A percentile compares a stretch with the other conserved stretches of the same genome.
These are phyloP conservation scores for Flaveria robusta DNA, from an alignment of 129 eudicot genomes.

Conservation along the genomic window DNA sequence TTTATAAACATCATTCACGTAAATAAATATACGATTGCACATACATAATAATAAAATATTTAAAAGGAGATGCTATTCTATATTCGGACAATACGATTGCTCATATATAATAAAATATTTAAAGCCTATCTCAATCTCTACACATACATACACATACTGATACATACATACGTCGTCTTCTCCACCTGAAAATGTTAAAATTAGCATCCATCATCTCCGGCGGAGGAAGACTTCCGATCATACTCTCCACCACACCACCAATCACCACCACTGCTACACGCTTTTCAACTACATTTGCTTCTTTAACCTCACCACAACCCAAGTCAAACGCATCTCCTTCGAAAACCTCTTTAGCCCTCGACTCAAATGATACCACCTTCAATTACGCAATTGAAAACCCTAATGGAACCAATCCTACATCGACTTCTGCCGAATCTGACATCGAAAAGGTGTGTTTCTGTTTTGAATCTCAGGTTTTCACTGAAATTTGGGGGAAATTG, in stretches of 20 bases:
- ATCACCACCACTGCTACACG: conserved; percentile 27
- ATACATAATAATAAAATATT: no score
- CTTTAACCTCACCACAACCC: conserved; percentile 38
- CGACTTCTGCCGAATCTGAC: conserved; percentile 55
- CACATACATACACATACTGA: not conserved
- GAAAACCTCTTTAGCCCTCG: not conserved
- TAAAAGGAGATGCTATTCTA: no score
- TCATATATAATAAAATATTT: no score
- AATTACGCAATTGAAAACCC: conserved; percentile 44
- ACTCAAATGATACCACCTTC: conserved; percentile 25
- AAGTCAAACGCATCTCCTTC: not conserved
- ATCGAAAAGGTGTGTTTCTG: conserved; percentile 60
- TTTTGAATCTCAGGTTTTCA: not conserved
- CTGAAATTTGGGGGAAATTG: not conserved
- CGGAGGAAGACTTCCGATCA: not conserved
- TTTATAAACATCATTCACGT: no score
- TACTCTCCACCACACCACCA: conserved; percentile 9
- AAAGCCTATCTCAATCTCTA: conserved; percentile 13
- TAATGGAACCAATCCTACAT: conserved; percentile 47
- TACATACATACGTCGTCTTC: not conserved
- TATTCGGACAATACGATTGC: no score
- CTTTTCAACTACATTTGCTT: conserved; percentile 39
- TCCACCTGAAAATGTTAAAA: not conserved
- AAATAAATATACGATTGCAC: no score
- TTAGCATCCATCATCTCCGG: conserved; percentile 7